Evolutionary conservation across 208 protist species (phyloP), one percentile per base, ranked within the genome.

Genomic region (Crithidia sp.): DNA sequence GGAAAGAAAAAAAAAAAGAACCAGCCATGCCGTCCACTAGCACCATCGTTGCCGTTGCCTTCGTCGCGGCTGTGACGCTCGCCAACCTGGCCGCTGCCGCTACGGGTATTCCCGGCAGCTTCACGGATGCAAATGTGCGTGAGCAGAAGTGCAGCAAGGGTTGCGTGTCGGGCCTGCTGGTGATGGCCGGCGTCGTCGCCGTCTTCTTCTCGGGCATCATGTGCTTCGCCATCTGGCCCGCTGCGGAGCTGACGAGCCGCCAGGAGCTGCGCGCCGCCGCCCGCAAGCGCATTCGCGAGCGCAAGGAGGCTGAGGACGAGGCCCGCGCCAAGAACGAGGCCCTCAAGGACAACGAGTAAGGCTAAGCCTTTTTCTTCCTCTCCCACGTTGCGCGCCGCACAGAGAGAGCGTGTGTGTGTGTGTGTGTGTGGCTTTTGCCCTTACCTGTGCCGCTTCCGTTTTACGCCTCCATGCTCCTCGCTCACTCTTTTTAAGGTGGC

Each of bases 141-240:
- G 43, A 65, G n/a, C 76, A 82, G 74, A 87, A 64, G 68, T 90
- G 85, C 82, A 77, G 79, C 54, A 76, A 72, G 53, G 85, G 85
- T 52, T 90, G 85, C 62, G 70, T 85, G 49, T 73, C 79, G 40
- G 79, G 85, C 43, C 77, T 90, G 37, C 62, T 90, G 53, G 69
- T 87, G 53, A 79, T 81, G 71, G 85, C 85, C 14, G 72, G 57
- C 64, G 61, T 83, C 39, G 45, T 85, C 43, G 69, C 66, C 28
- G 74, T 83, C 49, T 50, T 80, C 54, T 55, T 40, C 61, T 71
- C 63, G 13, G 55, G 56, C 10, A 52, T 90, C 57, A 82, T 87
- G 70, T 90, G 82, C 76, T 85, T 74, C 65, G 61, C 70, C 76
- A 65, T 60, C 69, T 90, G 85, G 85, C 79, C 76, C 13, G 74